Base-by-base conservation (phyloP, 2,329 filamentous ascomycete species). In the Dactylellina cionopaga region DNA sequence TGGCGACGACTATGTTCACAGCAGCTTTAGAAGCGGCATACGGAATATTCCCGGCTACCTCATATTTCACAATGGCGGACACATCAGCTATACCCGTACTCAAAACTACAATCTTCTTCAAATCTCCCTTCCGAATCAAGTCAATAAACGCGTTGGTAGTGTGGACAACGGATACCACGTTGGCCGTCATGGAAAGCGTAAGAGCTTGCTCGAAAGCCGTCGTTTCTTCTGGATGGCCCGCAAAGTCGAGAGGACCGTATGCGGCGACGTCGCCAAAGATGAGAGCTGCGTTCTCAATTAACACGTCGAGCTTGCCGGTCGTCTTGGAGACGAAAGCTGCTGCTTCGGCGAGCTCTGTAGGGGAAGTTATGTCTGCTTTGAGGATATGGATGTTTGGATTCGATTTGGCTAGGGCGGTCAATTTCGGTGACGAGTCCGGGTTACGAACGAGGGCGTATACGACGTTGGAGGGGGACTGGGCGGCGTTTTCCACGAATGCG, bases 21-120 rank as follows among this genome's bases (percentile, higher is more conserved):
- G 78, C 81, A 0, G 79, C 80, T 71, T 83, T 83, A 37, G 76
- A 77, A 22, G 79, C 75, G 7, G 79, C 71, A 69, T 83, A 83
- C 0, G 78, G 74, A 0, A 79, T 75, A 1, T 46, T 72, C 29
- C 73, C 66, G 2, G 64, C 62, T 0, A 81, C 5, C 0, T 77
- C 79, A 5, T 66, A 58, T 1, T 66, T 74, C 3, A 73, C 73
- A 55, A 77, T 77, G 3, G 79, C 17, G 5, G 78, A 74, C 1
- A 77, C 62, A 55, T 82, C 80, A 0, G 78, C 81, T 70, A 80
- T 76, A 10, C 76, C 80, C 9, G 71, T 80, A 13, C 80, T 79
- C 25, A 83, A 80, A 19, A 79, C 75, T 5, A 82, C 74, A 62
- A 83, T 79, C 75, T 83, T 83, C 77, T 83, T 83, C 49, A 76